Evolutionary conservation across 1,139 yeast genomes (phyloP), one percentile per base, ranked within the genome.

Genomic region (Diutina scorzettiae): DNA sequence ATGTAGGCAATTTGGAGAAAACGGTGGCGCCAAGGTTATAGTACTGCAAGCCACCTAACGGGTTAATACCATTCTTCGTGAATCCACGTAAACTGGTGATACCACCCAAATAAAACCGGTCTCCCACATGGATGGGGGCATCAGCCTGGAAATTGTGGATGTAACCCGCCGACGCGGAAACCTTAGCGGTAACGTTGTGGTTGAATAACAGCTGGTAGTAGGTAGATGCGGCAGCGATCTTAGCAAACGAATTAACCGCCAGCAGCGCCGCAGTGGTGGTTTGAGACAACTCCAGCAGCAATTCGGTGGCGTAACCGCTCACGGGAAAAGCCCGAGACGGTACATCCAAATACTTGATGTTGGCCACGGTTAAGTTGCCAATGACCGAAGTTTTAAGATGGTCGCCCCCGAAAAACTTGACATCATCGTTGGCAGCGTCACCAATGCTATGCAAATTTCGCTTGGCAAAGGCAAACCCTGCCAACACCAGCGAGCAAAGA

Each of bases 81-180:
- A 66, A 69, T 1, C 75, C 75, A 42, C 54, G 54, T 48, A 70
- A 63, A 2, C 64, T 56, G 36, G 58, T 51, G 42, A 51, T 52
- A 0, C 75, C 76, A 9, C 76, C 75, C 44, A 73, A 59, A 50
- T 71, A 73, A 49, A 73, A 74, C 46, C 67, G 63, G 50, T 75
- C 81, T 11, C 66, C 54, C 5, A 58, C 51, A 46, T 70, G 76
- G 19, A 73, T 60, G 12, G 64, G 60, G 3, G 39, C n/a, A 51
- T 43, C 25, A 48, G 48, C 17, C 36, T 41, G 5, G 49, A 45
- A n/a, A 48, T 43, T 11, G 56, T 55, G n/a, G 36, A 62, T 51
- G 12, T 60, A 57, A 16, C 79, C 80, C 23, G 61, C 48, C 31
- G 62, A 61, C 16, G 59, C 53, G 14, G 55, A 49, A 2, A 66